Evolutionary conservation across 2,329 filamentous ascomycete species (phyloP).

Genomic region (Claviceps pazoutovae): DNA sequence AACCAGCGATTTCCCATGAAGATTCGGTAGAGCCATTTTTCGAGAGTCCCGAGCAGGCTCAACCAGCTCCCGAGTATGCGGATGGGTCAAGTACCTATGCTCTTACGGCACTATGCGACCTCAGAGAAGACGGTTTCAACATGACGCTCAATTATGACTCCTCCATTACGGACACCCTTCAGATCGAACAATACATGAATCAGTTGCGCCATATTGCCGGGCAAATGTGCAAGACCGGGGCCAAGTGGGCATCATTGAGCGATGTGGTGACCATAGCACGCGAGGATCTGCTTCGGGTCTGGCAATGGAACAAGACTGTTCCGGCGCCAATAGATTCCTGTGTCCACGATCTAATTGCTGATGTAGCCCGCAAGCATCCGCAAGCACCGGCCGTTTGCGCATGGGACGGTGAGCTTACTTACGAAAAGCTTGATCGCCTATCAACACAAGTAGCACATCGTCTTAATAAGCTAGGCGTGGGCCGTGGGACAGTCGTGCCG

Average conservation of each 20-base stretch:
- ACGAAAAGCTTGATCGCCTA: conserved; percentile 27
- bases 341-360: conserved; percentile 33
- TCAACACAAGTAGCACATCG: conserved; percentile 28
- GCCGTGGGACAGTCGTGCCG: conserved; percentile 26
- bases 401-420: conserved; percentile 36
- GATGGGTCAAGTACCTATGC: not conserved
- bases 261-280: not conserved
- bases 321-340: conserved; percentile 26
- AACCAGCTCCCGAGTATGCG: not conserved
- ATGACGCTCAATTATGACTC: not conserved
- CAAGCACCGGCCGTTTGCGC: conserved; percentile 30
- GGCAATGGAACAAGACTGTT: conserved; percentile 30
- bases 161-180: not conserved
- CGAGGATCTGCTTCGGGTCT: conserved; percentile 16
- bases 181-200: not conserved
- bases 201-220: too few species aligned
- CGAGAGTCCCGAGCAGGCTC: not conserved
- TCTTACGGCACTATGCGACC: not conserved
- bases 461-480: conserved; percentile 19
- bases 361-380: conserved; percentile 22
- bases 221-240: not conserved
- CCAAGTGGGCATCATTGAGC: not conserved
- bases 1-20: too few species aligned
- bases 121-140: not conserved
- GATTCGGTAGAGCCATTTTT: too few species aligned